phyloP scores from a whole-genome alignment of 1,284 basidiomycete species.

The Anthracocystis setariae region DNA sequence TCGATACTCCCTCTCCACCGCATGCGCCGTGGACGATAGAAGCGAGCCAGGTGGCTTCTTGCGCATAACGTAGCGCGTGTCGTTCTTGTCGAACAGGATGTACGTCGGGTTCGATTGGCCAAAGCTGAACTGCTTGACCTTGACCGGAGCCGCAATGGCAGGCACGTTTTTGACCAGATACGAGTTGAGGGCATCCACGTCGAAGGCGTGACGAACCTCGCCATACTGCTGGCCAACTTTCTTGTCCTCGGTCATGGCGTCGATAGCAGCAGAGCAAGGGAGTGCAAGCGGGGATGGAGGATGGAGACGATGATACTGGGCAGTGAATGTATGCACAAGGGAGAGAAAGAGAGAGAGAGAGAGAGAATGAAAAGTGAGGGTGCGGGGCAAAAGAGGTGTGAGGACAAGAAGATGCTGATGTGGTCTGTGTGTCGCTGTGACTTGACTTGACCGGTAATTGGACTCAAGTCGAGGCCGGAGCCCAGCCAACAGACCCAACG shows the following conservation, averaged over 20 bases:
- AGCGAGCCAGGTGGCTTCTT: conserved; percentile 92
- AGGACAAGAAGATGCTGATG: neutral
- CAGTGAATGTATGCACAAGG: too few species aligned
- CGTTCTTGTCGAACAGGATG: conserved; percentile 75
- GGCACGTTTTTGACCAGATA: conserved; percentile 76
- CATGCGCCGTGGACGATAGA: conserved; percentile 87
- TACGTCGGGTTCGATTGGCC: conserved; percentile 88
- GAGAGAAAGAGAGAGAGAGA: too few species aligned
- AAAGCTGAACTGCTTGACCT: conserved; percentile 87
- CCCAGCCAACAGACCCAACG: too few species aligned
- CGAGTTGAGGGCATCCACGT: conserved; percentile 50
- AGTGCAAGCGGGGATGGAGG: conserved; percentile 1
- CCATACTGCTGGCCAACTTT: conserved; percentile 56
- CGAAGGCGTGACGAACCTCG: conserved; percentile 49
- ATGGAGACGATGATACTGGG: too few species aligned
- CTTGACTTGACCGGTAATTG: too few species aligned
- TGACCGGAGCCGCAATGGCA: conserved; percentile 76
- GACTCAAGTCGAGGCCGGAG: too few species aligned
- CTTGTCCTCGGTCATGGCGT: neutral
- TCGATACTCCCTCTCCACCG: conserved; percentile 89
- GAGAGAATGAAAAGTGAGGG: too few species aligned
- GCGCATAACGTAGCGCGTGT: conserved; percentile 81
- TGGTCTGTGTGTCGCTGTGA: conserved; percentile 13
- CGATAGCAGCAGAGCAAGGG: neutral
- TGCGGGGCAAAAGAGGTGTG: conserved; percentile 7